Conservation (phyloP, 345 rosid genomes). For the Odontarrhena argentea region DNA sequence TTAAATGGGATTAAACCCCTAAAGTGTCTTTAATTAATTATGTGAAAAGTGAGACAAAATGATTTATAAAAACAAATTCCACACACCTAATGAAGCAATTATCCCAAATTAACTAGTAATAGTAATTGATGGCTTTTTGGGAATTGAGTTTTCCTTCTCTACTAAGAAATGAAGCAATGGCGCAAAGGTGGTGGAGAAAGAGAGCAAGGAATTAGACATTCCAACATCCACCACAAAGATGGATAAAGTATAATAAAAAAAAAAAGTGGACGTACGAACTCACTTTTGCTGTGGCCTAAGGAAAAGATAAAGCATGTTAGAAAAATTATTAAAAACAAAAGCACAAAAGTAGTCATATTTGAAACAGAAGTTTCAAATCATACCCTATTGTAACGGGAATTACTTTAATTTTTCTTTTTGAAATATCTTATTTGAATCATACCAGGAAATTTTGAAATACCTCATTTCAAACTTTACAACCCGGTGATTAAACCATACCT, state of each 20-base stretch:
- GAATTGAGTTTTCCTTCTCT: constrained; percentile 44
- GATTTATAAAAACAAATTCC: neutral
- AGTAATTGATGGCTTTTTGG: constrained; percentile 11
- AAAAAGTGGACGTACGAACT: constrained; percentile 3
- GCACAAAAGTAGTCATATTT: constrained; percentile 32
- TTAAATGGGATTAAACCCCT: neutral
- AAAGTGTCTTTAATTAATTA: constrained; percentile 35
- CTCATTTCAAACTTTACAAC: no score
- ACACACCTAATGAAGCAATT: constrained; percentile 6
- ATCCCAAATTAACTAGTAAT: constrained; percentile 15
- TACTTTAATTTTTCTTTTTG: neutral
- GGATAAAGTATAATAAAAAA: constrained; percentile 38
- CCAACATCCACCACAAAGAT: constrained; percentile 34
- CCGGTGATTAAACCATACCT: no score
- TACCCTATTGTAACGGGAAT: constrained; percentile 5
- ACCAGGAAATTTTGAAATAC: no score
- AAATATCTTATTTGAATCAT: no score
- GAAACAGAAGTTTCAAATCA: constrained; percentile 29
- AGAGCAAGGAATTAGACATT: constrained; percentile 43
- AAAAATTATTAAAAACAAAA: constrained; percentile 31
- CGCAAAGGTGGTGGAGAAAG: constrained; percentile 36
- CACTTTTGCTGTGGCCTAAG: constrained; percentile 38
- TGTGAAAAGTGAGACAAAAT: constrained; percentile 31
- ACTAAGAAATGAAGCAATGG: constrained; percentile 47
- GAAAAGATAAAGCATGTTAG: constrained; percentile 40